phyloP scores from a whole-genome alignment of 1,284 basidiomycete species.

The Cutaneotrichosporon cutaneum region DNA sequence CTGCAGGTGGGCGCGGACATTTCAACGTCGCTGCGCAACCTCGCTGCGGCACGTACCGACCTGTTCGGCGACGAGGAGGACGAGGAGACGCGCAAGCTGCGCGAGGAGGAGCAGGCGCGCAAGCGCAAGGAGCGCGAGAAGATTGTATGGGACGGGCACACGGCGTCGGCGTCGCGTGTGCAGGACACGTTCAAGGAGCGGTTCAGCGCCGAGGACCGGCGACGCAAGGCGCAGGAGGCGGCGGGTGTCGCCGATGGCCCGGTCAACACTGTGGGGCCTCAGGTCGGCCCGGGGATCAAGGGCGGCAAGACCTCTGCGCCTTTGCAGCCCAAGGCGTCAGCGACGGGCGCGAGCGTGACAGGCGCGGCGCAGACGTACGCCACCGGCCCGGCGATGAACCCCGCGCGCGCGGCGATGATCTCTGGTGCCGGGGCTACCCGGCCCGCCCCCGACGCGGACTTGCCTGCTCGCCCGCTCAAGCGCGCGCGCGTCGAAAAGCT shows the following conservation, averaged over 20 bases:
- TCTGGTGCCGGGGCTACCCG: constrained; percentile 12
- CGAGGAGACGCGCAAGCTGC: constrained; percentile 76
- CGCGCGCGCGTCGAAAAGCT: constrained; percentile 25
- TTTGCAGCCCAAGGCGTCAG: constrained; percentile 41
- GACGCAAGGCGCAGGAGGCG: constrained; percentile 85
- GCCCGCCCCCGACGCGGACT: constrained; percentile 18
- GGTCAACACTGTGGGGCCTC: constrained; percentile 32
- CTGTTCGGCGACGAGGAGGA: constrained; percentile 83
- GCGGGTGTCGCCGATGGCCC: constrained; percentile 49
- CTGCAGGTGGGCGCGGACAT: constrained; percentile 80
- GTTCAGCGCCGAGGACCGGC: constrained; percentile 91
- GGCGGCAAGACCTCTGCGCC: constrained; percentile 33
- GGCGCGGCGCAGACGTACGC: constrained; percentile 44
- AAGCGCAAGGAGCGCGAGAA: constrained; percentile 80
- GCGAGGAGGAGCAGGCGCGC: constrained; percentile 78
- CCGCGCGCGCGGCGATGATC: constrained; percentile 55
- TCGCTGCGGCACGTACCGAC: constrained; percentile 87
- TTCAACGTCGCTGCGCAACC: constrained; percentile 81
- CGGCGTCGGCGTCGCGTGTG: constrained; percentile 80
- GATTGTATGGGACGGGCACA: constrained; percentile 94
- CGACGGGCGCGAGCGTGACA: constrained; percentile 49
- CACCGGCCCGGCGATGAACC: constrained; percentile 39
- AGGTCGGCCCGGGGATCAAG: constrained; percentile 38
- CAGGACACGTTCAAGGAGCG: constrained; percentile 85
- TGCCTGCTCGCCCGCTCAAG: constrained; percentile 24